phyloP scores from a whole-genome alignment of 768 basidiomycete genomes.

The Amanita brunnescens region DNA sequence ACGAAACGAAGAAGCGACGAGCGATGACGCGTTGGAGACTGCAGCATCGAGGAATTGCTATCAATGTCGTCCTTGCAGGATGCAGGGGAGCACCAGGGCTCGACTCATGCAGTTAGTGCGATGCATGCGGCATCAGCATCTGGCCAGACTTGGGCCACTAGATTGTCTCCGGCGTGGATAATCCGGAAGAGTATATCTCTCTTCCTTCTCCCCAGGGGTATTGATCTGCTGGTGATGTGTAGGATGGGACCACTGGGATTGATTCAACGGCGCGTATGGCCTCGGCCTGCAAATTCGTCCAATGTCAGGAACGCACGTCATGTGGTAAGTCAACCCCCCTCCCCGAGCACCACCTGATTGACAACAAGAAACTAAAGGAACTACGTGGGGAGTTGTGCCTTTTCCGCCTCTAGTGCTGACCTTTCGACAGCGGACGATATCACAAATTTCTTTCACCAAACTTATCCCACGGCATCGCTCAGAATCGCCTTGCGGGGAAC shows the following conservation, averaged over 20 bases:
- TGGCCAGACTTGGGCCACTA: too few relatives aligned
- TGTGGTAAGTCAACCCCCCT: conserved; percentile 31
- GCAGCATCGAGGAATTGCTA: too few relatives aligned
- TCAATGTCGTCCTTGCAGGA: too few relatives aligned
- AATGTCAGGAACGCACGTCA: conserved; percentile 35
- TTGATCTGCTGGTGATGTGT: background rate
- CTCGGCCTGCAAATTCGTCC: conserved; percentile 31
- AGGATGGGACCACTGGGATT: conserved; percentile 26
- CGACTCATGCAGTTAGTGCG: too few relatives aligned
- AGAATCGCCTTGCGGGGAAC: too few relatives aligned
- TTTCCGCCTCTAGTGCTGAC: too few relatives aligned
- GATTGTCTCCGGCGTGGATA: conserved; percentile 41
- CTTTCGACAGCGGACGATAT: background rate
- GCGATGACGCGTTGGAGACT: too few relatives aligned
- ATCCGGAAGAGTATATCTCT: conserved; percentile 22
- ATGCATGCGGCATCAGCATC: too few relatives aligned
- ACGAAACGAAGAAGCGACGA: too few relatives aligned
- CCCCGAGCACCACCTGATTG: too few relatives aligned
- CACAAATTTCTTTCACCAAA: background rate
- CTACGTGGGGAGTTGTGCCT: conserved; percentile 11
- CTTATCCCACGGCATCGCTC: too few relatives aligned
- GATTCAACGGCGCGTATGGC: conserved; percentile 32
- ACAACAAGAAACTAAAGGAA: conserved; percentile 29
- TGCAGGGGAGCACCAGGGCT: too few relatives aligned
- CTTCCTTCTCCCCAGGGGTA: background rate